Evolutionary conservation across 2,329 filamentous ascomycete genomes (phyloP).

Genomic region (Eutypella sp.): DNA sequence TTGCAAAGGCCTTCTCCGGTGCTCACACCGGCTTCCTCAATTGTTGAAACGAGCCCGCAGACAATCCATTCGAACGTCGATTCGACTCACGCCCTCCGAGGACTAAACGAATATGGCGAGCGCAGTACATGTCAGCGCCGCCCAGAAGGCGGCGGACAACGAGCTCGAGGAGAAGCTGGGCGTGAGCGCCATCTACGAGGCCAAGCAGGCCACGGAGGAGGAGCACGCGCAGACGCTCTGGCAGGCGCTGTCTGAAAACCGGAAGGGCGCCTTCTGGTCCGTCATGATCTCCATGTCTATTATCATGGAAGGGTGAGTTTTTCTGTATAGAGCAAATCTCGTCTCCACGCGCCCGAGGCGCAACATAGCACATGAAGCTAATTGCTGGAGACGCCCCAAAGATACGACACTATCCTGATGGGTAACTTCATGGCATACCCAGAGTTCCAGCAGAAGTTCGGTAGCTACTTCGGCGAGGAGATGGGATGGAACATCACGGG

Average conservation of each 20-base stretch:
- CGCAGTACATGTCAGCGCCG: slow-evolving; percentile 10
- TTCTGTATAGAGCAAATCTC: neutral
- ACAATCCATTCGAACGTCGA: too few species aligned
- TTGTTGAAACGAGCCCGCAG: neutral
- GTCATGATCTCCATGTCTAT: slow-evolving; percentile 27
- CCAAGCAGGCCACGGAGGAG: slow-evolving; percentile 25
- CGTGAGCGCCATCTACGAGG: slow-evolving; percentile 21
- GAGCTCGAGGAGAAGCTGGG: slow-evolving; percentile 26
- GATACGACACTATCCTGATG: slow-evolving; percentile 27
- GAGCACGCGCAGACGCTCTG: slow-evolving; percentile 25
- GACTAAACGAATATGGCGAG: slow-evolving; percentile 13
- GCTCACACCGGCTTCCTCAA: neutral
- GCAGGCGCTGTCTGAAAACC: slow-evolving; percentile 24
- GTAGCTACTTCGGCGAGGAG: slow-evolving; percentile 16
- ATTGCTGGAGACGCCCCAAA: slow-evolving; percentile 6
- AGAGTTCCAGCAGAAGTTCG: slow-evolving; percentile 25
- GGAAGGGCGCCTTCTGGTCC: slow-evolving; percentile 25
- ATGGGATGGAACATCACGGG: slow-evolving; percentile 22
- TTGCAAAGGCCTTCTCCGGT: too few species aligned
- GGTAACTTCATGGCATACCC: slow-evolving; percentile 27
- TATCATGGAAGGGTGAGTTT: slow-evolving; percentile 27
- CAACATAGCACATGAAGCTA: too few species aligned
- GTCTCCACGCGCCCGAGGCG: neutral
- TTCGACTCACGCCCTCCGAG: too few species aligned
- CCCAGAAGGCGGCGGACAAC: slow-evolving; percentile 24